These are phyloP conservation scores for Aspergillus hiratsukae DNA, from an alignment of 2,329 filamentous ascomycete genomes.

Conservation along the genomic window DNA sequence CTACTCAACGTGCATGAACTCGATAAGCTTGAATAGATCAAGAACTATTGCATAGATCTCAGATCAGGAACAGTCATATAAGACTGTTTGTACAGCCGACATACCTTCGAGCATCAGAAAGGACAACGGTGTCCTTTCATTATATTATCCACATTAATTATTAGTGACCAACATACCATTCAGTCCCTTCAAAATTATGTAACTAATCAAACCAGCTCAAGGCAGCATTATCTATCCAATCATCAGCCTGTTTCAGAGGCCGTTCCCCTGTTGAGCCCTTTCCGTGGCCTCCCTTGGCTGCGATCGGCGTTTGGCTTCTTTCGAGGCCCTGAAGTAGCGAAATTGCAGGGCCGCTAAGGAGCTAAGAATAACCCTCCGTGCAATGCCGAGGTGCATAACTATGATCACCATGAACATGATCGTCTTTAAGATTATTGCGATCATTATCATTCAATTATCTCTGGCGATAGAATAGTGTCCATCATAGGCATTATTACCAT, in stretches of 20 bases:
- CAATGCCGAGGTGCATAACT: background rate
- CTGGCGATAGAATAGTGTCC: background rate
- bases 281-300: background rate
- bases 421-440: background rate
- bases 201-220: background rate
- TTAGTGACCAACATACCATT: background rate
- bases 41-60: background rate
- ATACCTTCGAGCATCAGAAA: background rate
- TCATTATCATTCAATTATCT: background rate
- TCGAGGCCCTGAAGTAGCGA: background rate
- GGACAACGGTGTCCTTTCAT: background rate
- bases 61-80: background rate
- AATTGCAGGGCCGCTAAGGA: background rate
- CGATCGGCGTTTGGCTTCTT: slow-evolving; percentile 8
- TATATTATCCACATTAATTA: background rate
- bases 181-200: background rate
- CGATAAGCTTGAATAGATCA: background rate
- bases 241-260: background rate
- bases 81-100: background rate
- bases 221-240: background rate
- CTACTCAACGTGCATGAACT: background rate
- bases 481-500: background rate
- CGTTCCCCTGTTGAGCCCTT: slow-evolving; percentile 1
- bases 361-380: background rate
- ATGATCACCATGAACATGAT: background rate